These are phyloP conservation scores for Solanum neorickii DNA, from an alignment of 257 asterid genomes.

Conservation along the genomic window DNA sequence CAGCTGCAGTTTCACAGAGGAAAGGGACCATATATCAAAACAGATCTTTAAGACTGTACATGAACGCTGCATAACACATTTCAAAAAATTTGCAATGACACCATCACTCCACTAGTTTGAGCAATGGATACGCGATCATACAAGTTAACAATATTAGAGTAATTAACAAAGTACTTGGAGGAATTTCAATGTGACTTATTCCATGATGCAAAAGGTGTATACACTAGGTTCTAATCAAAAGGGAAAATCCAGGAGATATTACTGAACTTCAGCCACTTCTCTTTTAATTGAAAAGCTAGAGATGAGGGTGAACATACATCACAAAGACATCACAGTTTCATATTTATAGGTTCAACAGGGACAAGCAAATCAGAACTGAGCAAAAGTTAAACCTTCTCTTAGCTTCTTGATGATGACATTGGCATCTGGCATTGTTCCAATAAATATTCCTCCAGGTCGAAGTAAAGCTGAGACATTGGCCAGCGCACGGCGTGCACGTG, in stretches of 20 bases:
- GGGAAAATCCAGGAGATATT: not conserved
- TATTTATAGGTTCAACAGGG: not conserved
- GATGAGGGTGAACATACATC: not conserved
- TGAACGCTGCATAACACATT: not conserved
- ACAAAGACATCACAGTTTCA: not conserved
- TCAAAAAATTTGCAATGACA: not conserved
- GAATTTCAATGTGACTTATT: not conserved
- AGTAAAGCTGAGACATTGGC: constrained; percentile 93
- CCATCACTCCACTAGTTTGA: not conserved
- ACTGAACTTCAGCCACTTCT: not conserved
- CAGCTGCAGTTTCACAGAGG: constrained; percentile 49
- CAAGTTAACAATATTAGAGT: not conserved
- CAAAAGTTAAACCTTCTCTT: constrained; percentile 57
- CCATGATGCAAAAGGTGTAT: not conserved
- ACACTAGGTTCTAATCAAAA: not conserved
- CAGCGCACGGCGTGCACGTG: constrained; percentile 90
- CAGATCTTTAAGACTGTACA: not conserved
- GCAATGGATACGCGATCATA: not conserved
- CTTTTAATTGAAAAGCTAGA: not conserved
- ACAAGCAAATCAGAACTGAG: not conserved
- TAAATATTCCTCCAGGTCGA: constrained; percentile 93
- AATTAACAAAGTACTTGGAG: not conserved
- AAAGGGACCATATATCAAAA: not conserved
- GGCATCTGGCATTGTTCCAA: constrained; percentile 99
- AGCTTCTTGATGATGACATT: constrained; percentile 82